Conservation (phyloP, 2,329 filamentous ascomycete species). For the Eutypella sp. region DNA sequence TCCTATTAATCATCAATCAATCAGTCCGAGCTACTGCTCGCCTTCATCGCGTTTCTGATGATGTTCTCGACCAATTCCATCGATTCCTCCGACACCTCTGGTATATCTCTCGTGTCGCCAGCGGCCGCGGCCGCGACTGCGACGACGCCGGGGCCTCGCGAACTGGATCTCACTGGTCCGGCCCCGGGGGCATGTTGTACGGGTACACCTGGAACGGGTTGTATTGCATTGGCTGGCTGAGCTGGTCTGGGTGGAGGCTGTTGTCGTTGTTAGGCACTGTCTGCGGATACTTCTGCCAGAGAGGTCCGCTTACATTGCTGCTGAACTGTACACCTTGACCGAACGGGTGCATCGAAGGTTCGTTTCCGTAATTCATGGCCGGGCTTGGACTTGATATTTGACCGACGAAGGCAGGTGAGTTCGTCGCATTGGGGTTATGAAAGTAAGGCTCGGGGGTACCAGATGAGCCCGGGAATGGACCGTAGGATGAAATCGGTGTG, state of each 20-base stretch:
- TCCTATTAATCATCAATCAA: neutral
- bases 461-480: neutral
- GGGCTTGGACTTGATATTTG: neutral
- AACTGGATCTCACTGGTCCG: neutral
- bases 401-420: neutral
- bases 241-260: slow-evolving; percentile 19
- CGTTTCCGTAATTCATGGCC: slow-evolving; percentile 6
- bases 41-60: slow-evolving; percentile 26
- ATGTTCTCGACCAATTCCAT: slow-evolving; percentile 30
- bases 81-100: slow-evolving; percentile 28
- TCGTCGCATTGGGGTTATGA: neutral
- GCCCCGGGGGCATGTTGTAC: slow-evolving; percentile 9
- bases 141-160: too few species aligned
- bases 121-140: too few species aligned
- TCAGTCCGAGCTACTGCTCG: slow-evolving; percentile 14
- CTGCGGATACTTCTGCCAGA: slow-evolving; percentile 23
- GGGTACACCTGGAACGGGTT: slow-evolving; percentile 1
- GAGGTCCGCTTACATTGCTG: slow-evolving; percentile 29
- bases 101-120: slow-evolving; percentile 17
- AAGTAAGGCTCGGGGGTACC: neutral
- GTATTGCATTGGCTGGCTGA: slow-evolving; percentile 4
- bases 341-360: slow-evolving; percentile 13
- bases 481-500: neutral
- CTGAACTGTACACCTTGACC: slow-evolving; percentile 19
- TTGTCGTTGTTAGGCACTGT: slow-evolving; percentile 28